A percentile compares a stretch with the other conserved stretches of the same genome.
Evolutionary conservation across 2,329 filamentous ascomycete genomes (phyloP).

Genomic region (Sarocladiaceae sp.): DNA sequence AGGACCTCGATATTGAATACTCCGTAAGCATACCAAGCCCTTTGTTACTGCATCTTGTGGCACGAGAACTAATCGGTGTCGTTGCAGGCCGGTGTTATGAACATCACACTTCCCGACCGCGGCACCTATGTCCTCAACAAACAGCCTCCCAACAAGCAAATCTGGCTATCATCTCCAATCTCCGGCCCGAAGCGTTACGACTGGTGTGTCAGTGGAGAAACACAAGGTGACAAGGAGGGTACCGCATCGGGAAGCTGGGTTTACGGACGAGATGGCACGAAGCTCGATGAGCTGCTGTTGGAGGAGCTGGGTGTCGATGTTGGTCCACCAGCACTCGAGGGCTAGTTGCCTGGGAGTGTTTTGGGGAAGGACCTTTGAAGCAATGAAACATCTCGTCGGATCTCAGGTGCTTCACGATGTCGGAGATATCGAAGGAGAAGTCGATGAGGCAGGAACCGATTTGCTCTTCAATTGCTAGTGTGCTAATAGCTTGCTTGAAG

Average conservation of each 20-base stretch:
- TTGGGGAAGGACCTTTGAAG: not conserved
- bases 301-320: conserved; percentile 72
- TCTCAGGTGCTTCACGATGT: no score
- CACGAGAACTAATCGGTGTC: no score
- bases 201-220: conserved; percentile 72
- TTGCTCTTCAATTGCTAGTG: not conserved
- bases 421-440: no score
- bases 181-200: conserved; percentile 94
- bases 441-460: not conserved
- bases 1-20: conserved; percentile 84
- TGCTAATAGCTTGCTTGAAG: not conserved
- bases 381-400: no score
- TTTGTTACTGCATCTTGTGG: no score
- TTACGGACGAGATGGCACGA: conserved; percentile 78
- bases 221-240: conserved; percentile 71
- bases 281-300: conserved; percentile 66
- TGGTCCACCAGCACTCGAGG: conserved; percentile 19
- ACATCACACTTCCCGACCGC: conserved; percentile 61
- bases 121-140: conserved; percentile 97
- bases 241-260: conserved; percentile 75
- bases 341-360: conserved; percentile 16
- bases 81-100: conserved; percentile 79
- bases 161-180: conserved; percentile 90
- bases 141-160: conserved; percentile 94
- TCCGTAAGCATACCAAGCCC: conserved; percentile 54